Evolutionary conservation across 768 basidiomycete species (phyloP), one percentile per base, ranked within the genome.

Genomic region (Lactifluus pinguis): DNA sequence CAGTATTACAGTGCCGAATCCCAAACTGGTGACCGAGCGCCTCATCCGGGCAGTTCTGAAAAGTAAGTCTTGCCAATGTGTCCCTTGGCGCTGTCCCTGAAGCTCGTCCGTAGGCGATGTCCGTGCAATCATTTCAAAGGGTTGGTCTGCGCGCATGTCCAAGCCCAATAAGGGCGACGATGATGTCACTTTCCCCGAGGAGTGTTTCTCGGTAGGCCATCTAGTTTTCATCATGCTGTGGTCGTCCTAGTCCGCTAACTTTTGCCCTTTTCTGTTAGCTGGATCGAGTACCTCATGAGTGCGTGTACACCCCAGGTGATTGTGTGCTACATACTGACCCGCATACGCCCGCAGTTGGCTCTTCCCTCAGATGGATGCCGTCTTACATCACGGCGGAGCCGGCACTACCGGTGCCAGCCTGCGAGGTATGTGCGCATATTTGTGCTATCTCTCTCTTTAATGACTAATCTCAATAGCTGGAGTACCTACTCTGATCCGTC

Each of bases 341-440:
- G 9, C n/a, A 14, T 17, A 68, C 72, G 42, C 19, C 38, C 10
- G 72, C 51, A 74, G 73, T 68, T 83, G 82, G 82, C 72, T 83
- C 36, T 83, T 83, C 71, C 79, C 80, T 0, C 75, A 75, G 65
- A 75, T 87, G 11, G 81, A 84, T 66, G 86, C 84, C 2, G 83
- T 77, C 9, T 59, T 86, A 47, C 85, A 85, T 70, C 84, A 87
- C 62, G 85, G 85, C 21, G 86, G 86, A 8, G 85, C 85, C 5
- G 86, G 85, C 13, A 87, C 85, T 0, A 86, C 85, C 0, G 85
- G 84, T 0, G 85, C 85, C 2, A 83, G 81, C 68, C 71, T 87
- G 29, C 66, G 79, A 63, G 77, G 81, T 66, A 68, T 50, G 56
- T 34, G 1, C 5, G 11, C 49, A 6, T n/a, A 1, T n/a, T n/a